phyloP scores from a whole-genome alignment of 768 basidiomycete genomes.

The Leccinum variicolor region DNA sequence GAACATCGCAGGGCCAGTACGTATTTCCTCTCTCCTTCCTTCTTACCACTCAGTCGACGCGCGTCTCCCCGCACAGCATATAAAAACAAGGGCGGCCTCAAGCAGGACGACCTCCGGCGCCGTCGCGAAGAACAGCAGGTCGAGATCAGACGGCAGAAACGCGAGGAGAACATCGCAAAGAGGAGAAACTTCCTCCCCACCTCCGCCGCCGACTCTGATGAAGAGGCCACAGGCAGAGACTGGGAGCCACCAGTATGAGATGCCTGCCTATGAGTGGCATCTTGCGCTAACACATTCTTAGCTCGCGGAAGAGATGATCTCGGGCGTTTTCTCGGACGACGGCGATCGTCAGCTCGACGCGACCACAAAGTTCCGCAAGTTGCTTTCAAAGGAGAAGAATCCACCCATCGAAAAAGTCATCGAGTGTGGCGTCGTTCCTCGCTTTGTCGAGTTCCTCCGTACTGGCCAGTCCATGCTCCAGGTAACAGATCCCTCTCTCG shows the following conservation, averaged over 20 bases:
- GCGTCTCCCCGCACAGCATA: conserved; percentile 60
- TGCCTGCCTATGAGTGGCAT: conserved; percentile 8
- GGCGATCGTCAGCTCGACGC: conserved; percentile 91
- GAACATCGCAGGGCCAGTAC: conserved; percentile 73
- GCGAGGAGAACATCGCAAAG: conserved; percentile 98
- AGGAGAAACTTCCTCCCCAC: conserved; percentile 88
- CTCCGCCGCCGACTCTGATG: conserved; percentile 81
- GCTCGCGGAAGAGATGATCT: conserved; percentile 90
- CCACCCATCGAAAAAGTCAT: conserved; percentile 99
- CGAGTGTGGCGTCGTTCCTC: conserved; percentile 93
- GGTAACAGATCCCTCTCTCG: conserved; percentile 38
- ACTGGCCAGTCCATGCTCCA: conserved; percentile 81
- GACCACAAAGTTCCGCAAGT: conserved; percentile 97
- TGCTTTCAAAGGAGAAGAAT: conserved; percentile 99
- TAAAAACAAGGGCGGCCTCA: conserved; percentile 88
- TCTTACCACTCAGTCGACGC: conserved; percentile 23
- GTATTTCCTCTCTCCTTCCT: conserved; percentile 17
- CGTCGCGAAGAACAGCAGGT: conserved; percentile 98
- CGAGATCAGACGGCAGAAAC: conserved; percentile 96
- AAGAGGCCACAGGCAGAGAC: conserved; percentile 64
- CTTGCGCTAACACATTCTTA: conserved; percentile 28
- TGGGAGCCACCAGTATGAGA: conserved; percentile 74
- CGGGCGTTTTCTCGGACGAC: conserved; percentile 89
- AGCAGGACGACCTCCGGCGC: conserved; percentile 91
- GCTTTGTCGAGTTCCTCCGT: conserved; percentile 93